Evolutionary conservation across 31 red algal species (phyloP).

Genomic region (Bonnemaisonia californica): DNA sequence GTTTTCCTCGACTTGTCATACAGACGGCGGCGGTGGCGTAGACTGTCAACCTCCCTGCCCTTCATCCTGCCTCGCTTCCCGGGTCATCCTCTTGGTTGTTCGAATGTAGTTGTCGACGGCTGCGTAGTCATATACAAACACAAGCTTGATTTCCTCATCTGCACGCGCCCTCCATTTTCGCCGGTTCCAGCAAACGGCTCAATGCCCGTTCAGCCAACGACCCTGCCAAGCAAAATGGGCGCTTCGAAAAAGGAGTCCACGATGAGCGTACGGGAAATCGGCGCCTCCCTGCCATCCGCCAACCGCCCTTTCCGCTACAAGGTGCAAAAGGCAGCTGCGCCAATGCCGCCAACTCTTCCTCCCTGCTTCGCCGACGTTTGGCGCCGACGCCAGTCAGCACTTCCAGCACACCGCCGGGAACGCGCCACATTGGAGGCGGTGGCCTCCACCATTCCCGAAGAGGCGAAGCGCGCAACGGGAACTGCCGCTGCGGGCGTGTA

Average conservation of each 20-base stretch:
- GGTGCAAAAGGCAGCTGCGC: constrained; percentile 9
- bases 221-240: no score
- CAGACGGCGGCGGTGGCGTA: no score
- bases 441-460: constrained; percentile 47
- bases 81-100: no score
- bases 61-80: no score
- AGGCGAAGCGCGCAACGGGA: constrained; percentile 33
- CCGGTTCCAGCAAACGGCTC: no score
- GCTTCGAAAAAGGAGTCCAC: neutral
- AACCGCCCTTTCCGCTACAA: neutral
- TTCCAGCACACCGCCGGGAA: constrained; percentile 54
- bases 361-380: constrained; percentile 65
- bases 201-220: no score
- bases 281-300: constrained; percentile 30
- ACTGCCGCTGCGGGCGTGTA: constrained; percentile 65
- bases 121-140: no score
- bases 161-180: no score
- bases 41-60: no score
- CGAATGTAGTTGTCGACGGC: no score
- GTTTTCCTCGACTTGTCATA: no score
- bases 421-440: constrained; percentile 70
- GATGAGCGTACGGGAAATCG: constrained; percentile 19
- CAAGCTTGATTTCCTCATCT: no score
- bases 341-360: constrained; percentile 55
- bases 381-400: constrained; percentile 46